Evolutionary conservation across 2,329 filamentous ascomycete genomes (phyloP).

Genomic region (Scedosporium boydii): DNA sequence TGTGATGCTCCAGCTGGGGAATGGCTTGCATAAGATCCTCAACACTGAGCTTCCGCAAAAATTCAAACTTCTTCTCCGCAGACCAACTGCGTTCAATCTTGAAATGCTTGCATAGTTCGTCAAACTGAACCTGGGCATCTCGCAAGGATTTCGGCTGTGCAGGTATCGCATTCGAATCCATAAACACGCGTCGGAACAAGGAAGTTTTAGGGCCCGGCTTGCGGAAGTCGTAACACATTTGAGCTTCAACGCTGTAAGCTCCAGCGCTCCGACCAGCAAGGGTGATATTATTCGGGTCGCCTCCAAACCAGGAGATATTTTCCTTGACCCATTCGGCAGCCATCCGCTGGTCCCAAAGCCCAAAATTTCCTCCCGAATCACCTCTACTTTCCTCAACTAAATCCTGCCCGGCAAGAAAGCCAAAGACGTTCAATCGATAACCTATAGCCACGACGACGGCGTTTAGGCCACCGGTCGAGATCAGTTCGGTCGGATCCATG

Average conservation of each 20-base stretch:
- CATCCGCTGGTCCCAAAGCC: constrained; percentile 36
- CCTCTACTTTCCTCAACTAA: constrained; percentile 13
- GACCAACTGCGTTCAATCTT: no score
- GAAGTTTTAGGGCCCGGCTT: constrained; percentile 9
- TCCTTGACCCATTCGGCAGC: constrained; percentile 42
- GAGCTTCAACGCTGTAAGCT: constrained; percentile 30
- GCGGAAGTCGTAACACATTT: constrained; percentile 26
- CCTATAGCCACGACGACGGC: constrained; percentile 34
- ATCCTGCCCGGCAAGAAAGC: constrained; percentile 33
- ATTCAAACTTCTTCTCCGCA: no score
- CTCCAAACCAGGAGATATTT: constrained; percentile 43
- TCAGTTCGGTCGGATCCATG: constrained; percentile 23
- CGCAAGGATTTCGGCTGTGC: no score
- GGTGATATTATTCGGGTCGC: constrained; percentile 34
- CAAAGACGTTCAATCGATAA: constrained; percentile 37
- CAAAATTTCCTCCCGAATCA: constrained; percentile 24
- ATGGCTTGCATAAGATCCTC: constrained; percentile 23
- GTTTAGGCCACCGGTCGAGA: constrained; percentile 24
- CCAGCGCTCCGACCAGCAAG: constrained; percentile 33
- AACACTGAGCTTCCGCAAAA: constrained; percentile 20
- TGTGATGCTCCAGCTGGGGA: constrained; percentile 30
- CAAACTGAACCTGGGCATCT: no score
- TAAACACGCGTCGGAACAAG: no score
- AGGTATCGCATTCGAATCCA: no score
- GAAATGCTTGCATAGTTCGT: no score